Percentiles rank a stretch among this genome's conserved stretches.
These are phyloP conservation scores for Trypanosoma cruzi DNA, from an alignment of 208 protist species.

Conservation along the genomic window DNA sequence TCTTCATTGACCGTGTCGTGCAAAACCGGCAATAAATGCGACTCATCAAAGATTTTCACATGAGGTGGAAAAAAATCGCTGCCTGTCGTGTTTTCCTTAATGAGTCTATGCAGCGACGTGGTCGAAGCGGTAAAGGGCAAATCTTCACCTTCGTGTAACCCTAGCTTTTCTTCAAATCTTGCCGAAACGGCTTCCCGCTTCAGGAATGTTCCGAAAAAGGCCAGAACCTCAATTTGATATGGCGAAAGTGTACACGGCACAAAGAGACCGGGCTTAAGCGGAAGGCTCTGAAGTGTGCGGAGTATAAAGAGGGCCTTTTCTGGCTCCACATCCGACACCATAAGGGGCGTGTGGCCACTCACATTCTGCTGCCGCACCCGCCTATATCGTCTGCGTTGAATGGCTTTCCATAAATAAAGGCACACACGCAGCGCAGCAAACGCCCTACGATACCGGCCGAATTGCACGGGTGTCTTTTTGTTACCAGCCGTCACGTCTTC, in stretches of 20 bases:
- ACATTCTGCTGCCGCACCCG: conserved; percentile 13
- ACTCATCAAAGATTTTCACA: not conserved
- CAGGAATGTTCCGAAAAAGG: conserved; percentile 25
- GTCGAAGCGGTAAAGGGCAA: not conserved
- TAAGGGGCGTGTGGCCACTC: conserved; percentile 21
- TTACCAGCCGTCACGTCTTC: not conserved
- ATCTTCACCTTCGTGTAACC: not conserved
- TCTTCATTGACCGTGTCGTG: not conserved
- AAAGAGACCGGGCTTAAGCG: conserved; percentile 44
- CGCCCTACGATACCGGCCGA: conserved; percentile 31
- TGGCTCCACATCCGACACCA: conserved; percentile 3
- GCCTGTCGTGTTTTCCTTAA: not conserved
- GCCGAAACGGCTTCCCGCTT: conserved; percentile 1
- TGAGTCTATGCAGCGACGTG: not conserved
- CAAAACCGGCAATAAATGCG: not conserved
- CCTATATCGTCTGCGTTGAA: conserved; percentile 42
- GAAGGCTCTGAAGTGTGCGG: conserved; percentile 46
- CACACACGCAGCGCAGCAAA: conserved; percentile 59
- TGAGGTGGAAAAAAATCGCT: not conserved
- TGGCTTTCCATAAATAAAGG: conserved; percentile 48
- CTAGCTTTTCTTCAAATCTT: conserved; percentile 10
- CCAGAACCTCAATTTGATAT: conserved; percentile 51
- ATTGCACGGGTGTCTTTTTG: not conserved
- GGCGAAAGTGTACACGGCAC: conserved; percentile 63
- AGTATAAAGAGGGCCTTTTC: conserved; percentile 58